A percentile compares a stretch with the other conserved stretches of the same genome.
These are phyloP conservation scores for Achlya hypogyna DNA, from an alignment of 352 stramenopile genomes.

Conservation along the genomic window DNA sequence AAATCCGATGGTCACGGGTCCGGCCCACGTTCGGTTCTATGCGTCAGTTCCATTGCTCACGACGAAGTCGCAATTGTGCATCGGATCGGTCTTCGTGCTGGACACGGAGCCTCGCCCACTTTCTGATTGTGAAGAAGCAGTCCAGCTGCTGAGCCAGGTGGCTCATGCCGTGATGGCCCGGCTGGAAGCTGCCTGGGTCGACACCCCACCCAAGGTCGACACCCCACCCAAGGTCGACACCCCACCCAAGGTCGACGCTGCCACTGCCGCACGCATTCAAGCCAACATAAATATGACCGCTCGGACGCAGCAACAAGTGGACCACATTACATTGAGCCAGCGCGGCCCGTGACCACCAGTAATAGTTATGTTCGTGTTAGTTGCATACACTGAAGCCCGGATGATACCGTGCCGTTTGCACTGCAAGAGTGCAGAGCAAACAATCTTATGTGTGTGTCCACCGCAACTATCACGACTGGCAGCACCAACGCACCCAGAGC, in stretches of 20 bases:
- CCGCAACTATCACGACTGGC: too few species aligned
- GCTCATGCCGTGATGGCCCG: background rate
- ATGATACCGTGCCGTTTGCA: too few species aligned
- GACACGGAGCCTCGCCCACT: background rate
- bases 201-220: too few species aligned
- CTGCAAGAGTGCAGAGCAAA: too few species aligned
- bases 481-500: too few species aligned
- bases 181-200: background rate
- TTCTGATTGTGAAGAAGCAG: background rate
- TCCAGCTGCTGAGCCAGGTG: background rate
- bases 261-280: background rate
- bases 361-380: too few species aligned
- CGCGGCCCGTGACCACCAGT: background rate
- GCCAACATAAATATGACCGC: background rate
- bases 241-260: background rate
- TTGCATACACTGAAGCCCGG: too few species aligned
- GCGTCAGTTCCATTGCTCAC: slow-evolving; percentile 39
- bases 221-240: background rate
- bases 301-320: background rate
- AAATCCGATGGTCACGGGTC: slow-evolving; percentile 84
- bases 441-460: too few species aligned
- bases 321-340: slow-evolving; percentile 1
- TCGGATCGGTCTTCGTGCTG: slow-evolving; percentile 14
- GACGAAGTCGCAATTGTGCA: background rate
- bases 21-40: slow-evolving; percentile 90